Base-by-base conservation (phyloP, 2,329 filamentous ascomycete genomes). In the Capronia americana region DNA sequence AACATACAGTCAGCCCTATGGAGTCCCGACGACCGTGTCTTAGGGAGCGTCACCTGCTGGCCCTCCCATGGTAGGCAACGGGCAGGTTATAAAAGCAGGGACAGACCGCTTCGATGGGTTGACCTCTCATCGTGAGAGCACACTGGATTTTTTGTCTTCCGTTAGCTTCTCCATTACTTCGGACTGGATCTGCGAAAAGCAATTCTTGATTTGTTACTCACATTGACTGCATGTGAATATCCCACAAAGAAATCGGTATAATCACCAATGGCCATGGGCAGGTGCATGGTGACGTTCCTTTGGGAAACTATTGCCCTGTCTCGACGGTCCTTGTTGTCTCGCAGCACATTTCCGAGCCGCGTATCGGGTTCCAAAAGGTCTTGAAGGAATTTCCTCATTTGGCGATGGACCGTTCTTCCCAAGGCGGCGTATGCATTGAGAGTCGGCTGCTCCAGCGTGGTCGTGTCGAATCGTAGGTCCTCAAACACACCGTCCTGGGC, bases 51-150 rank as follows among this genome's bases (percentile, higher is more conserved):
- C n/a, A n/a, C n/a, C n/a, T n/a, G 88, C 91, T 1, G 90, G 92
- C 1, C 91, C 87, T 3, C 69, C 66, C 66, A 34, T 61, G 38
- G 54, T 67, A 71, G 10, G 23, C 69, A 1, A 64, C 28, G 1
- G 69, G 69, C 17, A 60, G 28, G 44, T 53, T 62, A 50, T 32
- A 64, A 34, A 56, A 66, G n/a, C n/a, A n/a, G n/a, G n/a, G n/a
- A n/a, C n/a, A n/a, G n/a, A n/a, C n/a, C n/a, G n/a, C n/a, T n/a
- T n/a, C n/a, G n/a, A 60, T 64, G 5, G 24, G n/a, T 28, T 20
- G 92, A 8, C 90, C 90, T 0, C 90, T 92, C 4, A 91, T 83
- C 0, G 93, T 88, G 14, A 94, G 84, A 20, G 90, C 92, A 2
- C 90, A 88, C 51, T 65, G 53, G n/a, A n/a, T 53, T 28, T 2